Evolutionary conservation across 2,329 filamentous ascomycete genomes (phyloP).

Genomic region (Fusarium papillatum): DNA sequence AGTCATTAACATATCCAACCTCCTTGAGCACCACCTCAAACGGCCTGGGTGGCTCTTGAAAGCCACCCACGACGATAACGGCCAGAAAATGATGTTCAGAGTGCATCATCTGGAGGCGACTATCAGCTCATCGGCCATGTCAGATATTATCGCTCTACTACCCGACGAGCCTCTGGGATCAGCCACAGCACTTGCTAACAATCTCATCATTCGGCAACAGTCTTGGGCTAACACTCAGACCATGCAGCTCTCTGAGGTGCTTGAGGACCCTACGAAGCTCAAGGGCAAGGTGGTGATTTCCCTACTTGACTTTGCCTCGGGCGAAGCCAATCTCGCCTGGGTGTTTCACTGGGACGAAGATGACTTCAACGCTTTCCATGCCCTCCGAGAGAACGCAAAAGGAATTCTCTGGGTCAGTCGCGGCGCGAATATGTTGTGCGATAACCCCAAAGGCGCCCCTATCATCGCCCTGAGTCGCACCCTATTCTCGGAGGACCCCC

Average conservation of each 20-base stretch:
- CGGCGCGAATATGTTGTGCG: constrained; percentile 54
- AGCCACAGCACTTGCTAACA: constrained; percentile 15
- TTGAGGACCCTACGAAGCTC: constrained; percentile 26
- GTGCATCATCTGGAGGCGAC: neutral
- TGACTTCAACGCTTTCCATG: constrained; percentile 57
- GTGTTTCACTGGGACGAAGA: constrained; percentile 55
- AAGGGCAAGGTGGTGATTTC: constrained; percentile 56
- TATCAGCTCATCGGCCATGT: neutral
- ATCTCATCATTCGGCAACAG: constrained; percentile 16
- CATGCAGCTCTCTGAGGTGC: constrained; percentile 23
- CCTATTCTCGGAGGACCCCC: constrained; percentile 62
- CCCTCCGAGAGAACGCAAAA: constrained; percentile 51
- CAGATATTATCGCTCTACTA: constrained; percentile 33
- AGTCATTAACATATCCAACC: no score
- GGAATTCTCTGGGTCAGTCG: constrained; percentile 63
- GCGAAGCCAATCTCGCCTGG: constrained; percentile 36
- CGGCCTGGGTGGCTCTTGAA: no score
- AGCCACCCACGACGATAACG: no score
- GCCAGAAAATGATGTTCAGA: neutral
- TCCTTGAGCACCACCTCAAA: no score
- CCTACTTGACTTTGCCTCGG: constrained; percentile 57
- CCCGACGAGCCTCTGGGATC: constrained; percentile 9
- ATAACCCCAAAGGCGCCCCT: constrained; percentile 53
- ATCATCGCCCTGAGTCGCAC: constrained; percentile 62
- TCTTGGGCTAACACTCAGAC: neutral